Base-by-base conservation (phyloP, 1,139 yeast genomes). In the Saccharomyces hybrid region DNA sequence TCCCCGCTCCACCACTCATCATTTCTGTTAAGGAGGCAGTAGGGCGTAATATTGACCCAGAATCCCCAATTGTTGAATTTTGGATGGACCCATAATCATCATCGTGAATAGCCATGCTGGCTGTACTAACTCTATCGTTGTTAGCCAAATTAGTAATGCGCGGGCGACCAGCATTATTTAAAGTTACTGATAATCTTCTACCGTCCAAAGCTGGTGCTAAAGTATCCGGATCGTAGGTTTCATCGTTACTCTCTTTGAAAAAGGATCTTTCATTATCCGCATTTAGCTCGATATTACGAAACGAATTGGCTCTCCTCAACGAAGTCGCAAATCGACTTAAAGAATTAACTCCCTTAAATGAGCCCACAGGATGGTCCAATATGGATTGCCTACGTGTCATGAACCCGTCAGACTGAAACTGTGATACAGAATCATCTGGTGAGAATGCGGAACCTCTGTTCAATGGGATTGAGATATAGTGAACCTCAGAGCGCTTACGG, bases 241-340 rank as follows among this genome's bases (percentile, higher is more conserved):
- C 89, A 62, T 83, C 88, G 32, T 74, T 78, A 41, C 72, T 72
- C 57, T 77, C 78, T 57, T 68, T 73, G 61, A 81, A 79, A 57
- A 72, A 81, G 0, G 84, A 77, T 58, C 86, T 70, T 52, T 68
- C 70, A 6, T 60, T 55, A 34, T 67, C 69, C 5, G 79, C 69
- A 9, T 76, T 73, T 0, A 68, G 66, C 59, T 82, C 87, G 52
- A 82, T 73, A 8, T 81, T 75, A 59, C 77, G 73, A 64, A 82
- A 82, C 4, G 89, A 80, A 68, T 86, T 95, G 0, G 96, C 95
- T 63, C 97, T 76, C 49, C 82, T 76, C 65, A 78, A 82, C 1
- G 96, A 87, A 1, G 89, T 82, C 2, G 95, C 95, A 71, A 89
- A 89, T 56, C 88, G 83, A 57, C 80, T 79, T 46, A 89, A 62